phyloP scores from a whole-genome alignment of 306 rosid species.

The Cucurbita ficifolia region DNA sequence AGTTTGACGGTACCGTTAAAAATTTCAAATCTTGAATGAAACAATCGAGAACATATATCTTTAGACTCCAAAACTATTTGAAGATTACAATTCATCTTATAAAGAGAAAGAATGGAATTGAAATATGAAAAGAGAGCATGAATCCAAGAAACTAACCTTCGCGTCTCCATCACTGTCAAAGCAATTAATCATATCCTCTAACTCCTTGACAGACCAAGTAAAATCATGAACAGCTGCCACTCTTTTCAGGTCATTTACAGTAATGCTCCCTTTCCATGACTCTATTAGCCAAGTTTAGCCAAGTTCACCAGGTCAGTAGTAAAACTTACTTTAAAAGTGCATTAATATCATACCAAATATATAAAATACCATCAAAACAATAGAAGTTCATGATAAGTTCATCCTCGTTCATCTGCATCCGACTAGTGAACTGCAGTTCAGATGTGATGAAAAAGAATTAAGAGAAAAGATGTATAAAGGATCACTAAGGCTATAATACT shows the following conservation, averaged over 20 bases:
- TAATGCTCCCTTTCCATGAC: conserved; percentile 47
- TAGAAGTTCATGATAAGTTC: conserved; percentile 63
- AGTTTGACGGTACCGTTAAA: not conserved
- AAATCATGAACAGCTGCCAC: conserved; percentile 71
- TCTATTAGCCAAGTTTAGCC: conserved; percentile 33
- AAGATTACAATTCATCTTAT: not conserved
- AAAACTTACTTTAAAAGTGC: not conserved
- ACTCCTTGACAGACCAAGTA: conserved; percentile 56
- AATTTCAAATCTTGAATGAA: not conserved
- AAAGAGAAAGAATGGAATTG: not conserved
- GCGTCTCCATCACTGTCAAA: conserved; percentile 74
- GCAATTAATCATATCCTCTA: conserved; percentile 57
- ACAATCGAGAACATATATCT: not conserved
- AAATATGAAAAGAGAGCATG: not conserved
- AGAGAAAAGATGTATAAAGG: not conserved
- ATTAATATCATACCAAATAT: not conserved
- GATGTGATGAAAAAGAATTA: conserved; percentile 7
- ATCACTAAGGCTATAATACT: not conserved
- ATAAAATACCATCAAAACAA: conserved; percentile 70
- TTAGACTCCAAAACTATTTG: not conserved
- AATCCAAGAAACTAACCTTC: conserved; percentile 29
- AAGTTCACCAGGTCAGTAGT: conserved; percentile 17
- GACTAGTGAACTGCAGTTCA: conserved; percentile 49
- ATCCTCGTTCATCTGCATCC: conserved; percentile 77
- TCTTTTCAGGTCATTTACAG: conserved; percentile 39